Evolutionary conservation across 768 basidiomycete species (phyloP).

Genomic region (Lepiota venenata): DNA sequence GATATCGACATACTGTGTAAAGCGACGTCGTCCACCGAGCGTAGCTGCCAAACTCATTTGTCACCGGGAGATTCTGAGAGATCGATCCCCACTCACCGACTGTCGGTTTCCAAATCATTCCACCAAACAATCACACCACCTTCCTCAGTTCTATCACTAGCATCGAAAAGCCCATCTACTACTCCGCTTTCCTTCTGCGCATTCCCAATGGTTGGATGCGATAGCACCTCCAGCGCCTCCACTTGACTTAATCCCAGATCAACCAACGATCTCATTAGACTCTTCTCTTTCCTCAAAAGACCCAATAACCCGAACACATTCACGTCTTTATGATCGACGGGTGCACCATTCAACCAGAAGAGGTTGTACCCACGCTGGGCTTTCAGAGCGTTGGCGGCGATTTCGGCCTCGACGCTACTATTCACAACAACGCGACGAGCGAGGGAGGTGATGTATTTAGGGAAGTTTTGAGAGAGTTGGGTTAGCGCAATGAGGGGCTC

Average conservation of each 20-base stretch:
- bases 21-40: conserved; percentile 49
- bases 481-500: conserved; percentile 54
- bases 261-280: conserved; percentile 54
- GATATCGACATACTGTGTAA: conserved; percentile 35
- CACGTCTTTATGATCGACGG: conserved; percentile 57
- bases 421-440: conserved; percentile 64
- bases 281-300: conserved; percentile 71
- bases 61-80: conserved; percentile 8
- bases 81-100: conserved; percentile 38
- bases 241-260: conserved; percentile 56
- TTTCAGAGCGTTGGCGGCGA: conserved; percentile 52
- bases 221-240: conserved; percentile 72
- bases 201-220: conserved; percentile 54
- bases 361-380: conserved; percentile 50
- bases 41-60: conserved; percentile 35
- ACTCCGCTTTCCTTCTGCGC: conserved; percentile 47
- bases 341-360: conserved; percentile 81
- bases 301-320: conserved; percentile 71
- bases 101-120: conserved; percentile 90
- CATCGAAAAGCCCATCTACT: conserved; percentile 82
- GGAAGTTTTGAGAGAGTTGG: conserved; percentile 84
- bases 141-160: conserved; percentile 81
- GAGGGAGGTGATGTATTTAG: conserved; percentile 74
- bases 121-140: conserved; percentile 76
- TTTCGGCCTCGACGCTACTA: conserved; percentile 47